Conservation (phyloP, 1,284 basidiomycete species). For the Peniophora sp. region DNA sequence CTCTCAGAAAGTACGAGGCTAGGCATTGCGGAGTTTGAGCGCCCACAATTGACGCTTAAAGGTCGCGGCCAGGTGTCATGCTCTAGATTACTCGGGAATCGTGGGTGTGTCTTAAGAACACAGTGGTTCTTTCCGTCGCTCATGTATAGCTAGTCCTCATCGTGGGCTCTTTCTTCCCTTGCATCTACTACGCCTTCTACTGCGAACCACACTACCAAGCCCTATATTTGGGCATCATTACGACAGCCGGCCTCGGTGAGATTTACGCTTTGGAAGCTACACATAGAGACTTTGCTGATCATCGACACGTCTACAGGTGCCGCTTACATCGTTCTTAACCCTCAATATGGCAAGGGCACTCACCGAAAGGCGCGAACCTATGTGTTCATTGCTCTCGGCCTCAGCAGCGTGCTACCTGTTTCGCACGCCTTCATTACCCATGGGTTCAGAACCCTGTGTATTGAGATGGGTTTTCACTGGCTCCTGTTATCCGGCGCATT, state of each 20-base stretch:
- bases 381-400: constrained; percentile 77
- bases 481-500: constrained; percentile 58
- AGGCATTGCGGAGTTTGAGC: constrained; percentile 2
- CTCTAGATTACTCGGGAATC: constrained; percentile 70
- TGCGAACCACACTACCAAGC: constrained; percentile 47
- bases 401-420: constrained; percentile 68
- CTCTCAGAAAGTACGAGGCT: constrained; percentile 46
- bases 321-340: constrained; percentile 72
- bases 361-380: constrained; percentile 74
- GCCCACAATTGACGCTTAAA: constrained; percentile 5
- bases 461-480: constrained; percentile 66
- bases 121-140: not conserved
- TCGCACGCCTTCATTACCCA: constrained; percentile 56
- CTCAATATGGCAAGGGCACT: constrained; percentile 68
- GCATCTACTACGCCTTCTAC: constrained; percentile 67
- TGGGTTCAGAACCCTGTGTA: constrained; percentile 45
- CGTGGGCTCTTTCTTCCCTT: constrained; percentile 78
- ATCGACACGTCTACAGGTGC: constrained; percentile 36
- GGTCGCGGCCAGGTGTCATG: constrained; percentile 29
- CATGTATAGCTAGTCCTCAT: constrained; percentile 37
- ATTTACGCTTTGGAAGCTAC: not conserved
- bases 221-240: constrained; percentile 49
- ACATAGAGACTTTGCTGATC: constrained; percentile 4
- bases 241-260: constrained; percentile 55
- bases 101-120: constrained; percentile 29